phyloP scores from a whole-genome alignment of 441 rosid genomes.

The Manihot esculenta region DNA sequence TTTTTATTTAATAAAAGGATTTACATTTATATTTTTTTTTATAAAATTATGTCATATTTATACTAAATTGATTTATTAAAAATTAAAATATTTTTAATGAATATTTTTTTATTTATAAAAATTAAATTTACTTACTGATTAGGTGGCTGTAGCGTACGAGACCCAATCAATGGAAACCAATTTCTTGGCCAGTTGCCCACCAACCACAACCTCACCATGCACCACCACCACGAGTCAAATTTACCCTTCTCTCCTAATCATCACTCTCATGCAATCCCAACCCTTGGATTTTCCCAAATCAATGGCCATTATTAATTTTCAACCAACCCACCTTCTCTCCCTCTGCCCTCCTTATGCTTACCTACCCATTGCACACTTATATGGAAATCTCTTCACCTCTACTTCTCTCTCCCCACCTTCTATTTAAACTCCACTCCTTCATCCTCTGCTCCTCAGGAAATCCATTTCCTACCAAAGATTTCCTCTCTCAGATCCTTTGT shows the following conservation, averaged over 20 bases:
- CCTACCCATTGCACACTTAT: too few relatives aligned
- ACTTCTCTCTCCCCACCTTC: neutral
- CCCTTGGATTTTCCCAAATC: conserved; percentile 36
- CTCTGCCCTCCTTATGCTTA: conserved; percentile 23
- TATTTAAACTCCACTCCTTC: conserved; percentile 41
- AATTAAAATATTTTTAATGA: too few relatives aligned
- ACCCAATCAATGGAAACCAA: neutral
- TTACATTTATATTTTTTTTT: too few relatives aligned
- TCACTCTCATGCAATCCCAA: conserved; percentile 1
- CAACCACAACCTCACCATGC: conserved; percentile 44
- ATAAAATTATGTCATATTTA: too few relatives aligned
- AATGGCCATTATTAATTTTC: conserved; percentile 44
- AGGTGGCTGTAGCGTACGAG: too few relatives aligned
- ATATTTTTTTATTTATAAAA: too few relatives aligned
- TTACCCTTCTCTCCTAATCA: conserved; percentile 14
- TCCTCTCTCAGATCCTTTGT: neutral
- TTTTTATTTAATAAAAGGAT: too few relatives aligned
- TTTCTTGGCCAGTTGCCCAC: conserved; percentile 34
- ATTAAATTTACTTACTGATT: too few relatives aligned
- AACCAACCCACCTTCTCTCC: conserved; percentile 47
- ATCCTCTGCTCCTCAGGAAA: conserved; percentile 34
- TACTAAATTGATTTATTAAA: too few relatives aligned
- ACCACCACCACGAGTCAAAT: conserved; percentile 32
- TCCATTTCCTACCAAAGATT: neutral
- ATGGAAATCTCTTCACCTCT: too few relatives aligned